A percentile compares a stretch with the other conserved stretches of the same genome.
Evolutionary conservation across 768 basidiomycete species (phyloP).

Genomic region (Lactarius sp.): DNA sequence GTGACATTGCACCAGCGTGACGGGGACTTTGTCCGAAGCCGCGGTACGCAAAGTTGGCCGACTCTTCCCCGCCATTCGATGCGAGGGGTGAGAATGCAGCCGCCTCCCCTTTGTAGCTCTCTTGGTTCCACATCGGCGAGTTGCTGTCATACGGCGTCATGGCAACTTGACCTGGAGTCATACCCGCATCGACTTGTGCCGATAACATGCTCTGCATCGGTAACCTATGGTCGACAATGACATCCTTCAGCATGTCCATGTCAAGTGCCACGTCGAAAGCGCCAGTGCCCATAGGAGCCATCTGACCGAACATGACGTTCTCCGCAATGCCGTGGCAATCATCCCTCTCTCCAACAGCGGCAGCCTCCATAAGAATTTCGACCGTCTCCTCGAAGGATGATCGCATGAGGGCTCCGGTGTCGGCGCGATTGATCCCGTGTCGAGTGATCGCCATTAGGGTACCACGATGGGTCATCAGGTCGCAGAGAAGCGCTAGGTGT

Average conservation of each 20-base stretch:
- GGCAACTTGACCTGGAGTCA: constrained; percentile 87
- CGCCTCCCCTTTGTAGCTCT: constrained; percentile 76
- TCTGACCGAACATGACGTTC: constrained; percentile 97
- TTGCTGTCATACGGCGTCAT: constrained; percentile 97
- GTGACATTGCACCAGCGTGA: constrained; percentile 84
- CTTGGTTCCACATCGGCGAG: constrained; percentile 73
- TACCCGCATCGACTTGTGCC: constrained; percentile 76
- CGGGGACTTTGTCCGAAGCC: constrained; percentile 83
- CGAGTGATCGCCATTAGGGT: constrained; percentile 97
- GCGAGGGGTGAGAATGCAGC: constrained; percentile 96
- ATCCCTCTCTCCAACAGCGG: constrained; percentile 96
- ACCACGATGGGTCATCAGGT: constrained; percentile 97
- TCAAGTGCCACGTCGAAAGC: constrained; percentile 94
- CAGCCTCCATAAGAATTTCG: constrained; percentile 98
- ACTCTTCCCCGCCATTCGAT: constrained; percentile 75
- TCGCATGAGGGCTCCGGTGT: constrained; percentile 97
- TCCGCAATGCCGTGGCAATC: constrained; percentile 99
- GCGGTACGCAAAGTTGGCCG: constrained; percentile 66
- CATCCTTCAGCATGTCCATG: constrained; percentile 97
- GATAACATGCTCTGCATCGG: constrained; percentile 79
- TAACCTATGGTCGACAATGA: constrained; percentile 92
- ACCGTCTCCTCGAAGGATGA: constrained; percentile 99
- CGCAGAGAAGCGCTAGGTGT: constrained; percentile 93
- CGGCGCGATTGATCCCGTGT: constrained; percentile 97
- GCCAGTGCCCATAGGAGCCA: constrained; percentile 99